phyloP scores from a whole-genome alignment of 2,329 filamentous ascomycete genomes.

The Colletotrichum siamense region DNA sequence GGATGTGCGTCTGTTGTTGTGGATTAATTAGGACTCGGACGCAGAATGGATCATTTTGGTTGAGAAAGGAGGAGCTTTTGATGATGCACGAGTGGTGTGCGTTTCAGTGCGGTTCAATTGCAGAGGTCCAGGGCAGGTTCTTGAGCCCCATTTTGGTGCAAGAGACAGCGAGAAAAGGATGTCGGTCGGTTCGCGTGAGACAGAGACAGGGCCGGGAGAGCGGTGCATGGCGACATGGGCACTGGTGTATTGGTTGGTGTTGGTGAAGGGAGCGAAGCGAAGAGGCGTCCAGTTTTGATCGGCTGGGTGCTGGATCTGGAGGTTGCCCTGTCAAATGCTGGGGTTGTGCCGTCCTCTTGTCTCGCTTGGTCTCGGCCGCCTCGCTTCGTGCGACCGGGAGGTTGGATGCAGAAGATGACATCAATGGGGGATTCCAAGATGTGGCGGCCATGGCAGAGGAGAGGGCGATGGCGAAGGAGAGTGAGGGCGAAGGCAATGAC shows the following conservation, averaged over 20 bases:
- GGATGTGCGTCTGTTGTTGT: background rate
- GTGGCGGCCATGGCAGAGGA: background rate
- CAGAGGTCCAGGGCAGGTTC: background rate
- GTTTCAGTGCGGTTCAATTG: conserved; percentile 5
- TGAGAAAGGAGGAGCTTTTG: background rate
- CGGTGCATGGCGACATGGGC: background rate
- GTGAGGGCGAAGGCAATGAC: background rate
- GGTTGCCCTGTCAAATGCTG: background rate
- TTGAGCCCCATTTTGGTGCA: background rate
- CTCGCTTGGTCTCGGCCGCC: conserved; percentile 2
- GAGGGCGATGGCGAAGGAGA: background rate
- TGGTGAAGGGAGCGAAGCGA: background rate
- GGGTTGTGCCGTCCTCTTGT: background rate
- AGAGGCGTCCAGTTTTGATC: background rate
- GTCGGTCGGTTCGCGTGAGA: background rate
- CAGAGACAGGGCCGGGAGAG: background rate
- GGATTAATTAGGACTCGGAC: conserved; percentile 17
- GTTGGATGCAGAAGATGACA: conserved; percentile 19
- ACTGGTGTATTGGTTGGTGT: background rate
- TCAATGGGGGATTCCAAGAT: background rate
- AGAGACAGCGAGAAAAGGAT: background rate
- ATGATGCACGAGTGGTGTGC: background rate
- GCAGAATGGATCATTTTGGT: background rate
- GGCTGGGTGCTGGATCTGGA: background rate
- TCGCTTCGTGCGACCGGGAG: conserved; percentile 8